Evolutionary conservation across 208 protist genomes (phyloP), one percentile per base, ranked within the genome.

Genomic region (Leishmania mexicana): DNA sequence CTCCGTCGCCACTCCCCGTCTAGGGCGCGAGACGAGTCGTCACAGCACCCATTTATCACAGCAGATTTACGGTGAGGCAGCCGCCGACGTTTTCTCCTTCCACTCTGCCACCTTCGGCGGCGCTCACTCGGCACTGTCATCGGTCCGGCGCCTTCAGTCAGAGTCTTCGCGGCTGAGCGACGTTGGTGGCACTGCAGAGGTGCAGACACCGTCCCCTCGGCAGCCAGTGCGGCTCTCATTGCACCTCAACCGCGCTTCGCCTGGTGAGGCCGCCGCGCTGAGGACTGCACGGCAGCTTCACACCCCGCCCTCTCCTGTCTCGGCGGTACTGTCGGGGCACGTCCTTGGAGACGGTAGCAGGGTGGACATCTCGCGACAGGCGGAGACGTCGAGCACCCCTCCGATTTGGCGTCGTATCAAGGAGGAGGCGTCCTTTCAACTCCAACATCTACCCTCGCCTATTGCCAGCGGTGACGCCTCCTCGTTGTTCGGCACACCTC

Each of bases 31-130:
- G 24, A 42, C 31, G 73, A 62, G 17, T 42, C 65, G 35, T 49
- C 64, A 76, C 38, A 38, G 13, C 75, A 76, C 64, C 4, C 68
- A 35, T 31, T 76, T 81, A 24, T 60, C 76, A 45, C 81, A 79
- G 40, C 76, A 78, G 76, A n/a, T 85, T 31, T 85, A 85, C 81
- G 42, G 81, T 35, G 77, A 85, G 62, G 81, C 81, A 2, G 81
- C 81, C 10, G 81, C 76, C 5, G 81, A 85, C 31, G 49, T 85
- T 47, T 85, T 85, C 42, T 85, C 70, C 38, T 47, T 73, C 2
- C 17, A 81, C 49, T 81, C 76, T 6, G n/a, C 81, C 7, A 71
- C 71, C 51, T 49, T 78, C 15, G 40, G 21, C 49, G 51, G n/a
- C 35, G 49, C 6, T 6, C 15, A 21, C 17, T 42, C 40, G 35